Percentiles rank a stretch among this genome's conserved stretches.
Evolutionary conservation across 805 yeast species (phyloP).

Genomic region (Pichia ethanolica): DNA sequence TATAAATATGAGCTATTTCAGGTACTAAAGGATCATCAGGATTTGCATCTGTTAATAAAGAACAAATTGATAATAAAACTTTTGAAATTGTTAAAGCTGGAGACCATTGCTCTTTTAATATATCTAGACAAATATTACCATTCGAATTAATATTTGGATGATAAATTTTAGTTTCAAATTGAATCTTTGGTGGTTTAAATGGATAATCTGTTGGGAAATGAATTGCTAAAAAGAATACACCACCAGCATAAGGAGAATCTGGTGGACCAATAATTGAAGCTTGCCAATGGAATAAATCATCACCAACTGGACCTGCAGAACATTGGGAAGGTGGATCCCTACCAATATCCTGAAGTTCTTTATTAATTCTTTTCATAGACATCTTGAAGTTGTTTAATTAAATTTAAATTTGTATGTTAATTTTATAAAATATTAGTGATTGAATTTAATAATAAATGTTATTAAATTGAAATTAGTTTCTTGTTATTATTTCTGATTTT

Average conservation of each 20-base stretch:
- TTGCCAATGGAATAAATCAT: conserved; percentile 98
- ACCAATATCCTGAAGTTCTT: conserved; percentile 92
- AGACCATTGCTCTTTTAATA: conserved; percentile 97
- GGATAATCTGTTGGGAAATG: conserved; percentile 99
- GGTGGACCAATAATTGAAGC: conserved; percentile 99
- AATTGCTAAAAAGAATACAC: conserved; percentile 91
- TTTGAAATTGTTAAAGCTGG: conserved; percentile 96
- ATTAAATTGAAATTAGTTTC: too few species aligned
- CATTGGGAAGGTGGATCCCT: conserved; percentile 99
- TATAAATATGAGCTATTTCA: conserved; percentile 94
- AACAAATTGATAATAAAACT: conserved; percentile 89
- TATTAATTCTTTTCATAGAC: conserved; percentile 94
- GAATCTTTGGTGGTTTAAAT: conserved; percentile 93
- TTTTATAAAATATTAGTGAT: too few species aligned
- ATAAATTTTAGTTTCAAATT: conserved; percentile 90
- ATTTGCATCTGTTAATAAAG: conserved; percentile 93
- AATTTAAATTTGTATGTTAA: neutral
- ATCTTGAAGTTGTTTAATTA: conserved; percentile 28
- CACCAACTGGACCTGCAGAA: conserved; percentile 98
- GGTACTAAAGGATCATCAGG: conserved; percentile 99
- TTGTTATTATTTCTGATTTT: too few species aligned
- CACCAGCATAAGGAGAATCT: conserved; percentile 76
- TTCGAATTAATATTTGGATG: conserved; percentile 95
- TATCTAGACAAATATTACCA: conserved; percentile 95
- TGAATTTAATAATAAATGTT: too few species aligned